Conservation (phyloP, 257 asterid species). For the Solanum clarkiae region DNA sequence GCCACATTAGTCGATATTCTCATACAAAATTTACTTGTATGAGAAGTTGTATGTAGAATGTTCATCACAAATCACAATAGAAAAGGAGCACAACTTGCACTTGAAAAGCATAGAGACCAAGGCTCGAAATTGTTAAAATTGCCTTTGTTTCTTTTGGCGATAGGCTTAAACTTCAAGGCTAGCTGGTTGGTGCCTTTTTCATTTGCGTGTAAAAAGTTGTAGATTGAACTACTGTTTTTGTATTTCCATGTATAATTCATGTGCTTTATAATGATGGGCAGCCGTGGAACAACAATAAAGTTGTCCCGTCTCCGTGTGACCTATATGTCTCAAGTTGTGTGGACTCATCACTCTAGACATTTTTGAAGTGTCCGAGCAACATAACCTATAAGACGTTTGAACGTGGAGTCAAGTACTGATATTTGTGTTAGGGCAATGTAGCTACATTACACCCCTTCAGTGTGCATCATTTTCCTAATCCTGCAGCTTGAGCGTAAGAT, state of each 20-base stretch:
- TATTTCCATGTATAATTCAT: no score
- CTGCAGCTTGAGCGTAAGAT: neutral
- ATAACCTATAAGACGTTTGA: no score
- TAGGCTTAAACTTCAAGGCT: neutral
- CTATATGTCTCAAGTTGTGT: no score
- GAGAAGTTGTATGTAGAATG: neutral
- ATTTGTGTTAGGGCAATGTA: neutral
- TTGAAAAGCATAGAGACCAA: neutral
- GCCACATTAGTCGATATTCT: conserved; percentile 26
- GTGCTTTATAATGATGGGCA: neutral
- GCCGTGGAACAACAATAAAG: neutral
- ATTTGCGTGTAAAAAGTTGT: no score
- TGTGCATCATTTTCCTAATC: neutral
- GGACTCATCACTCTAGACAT: no score
- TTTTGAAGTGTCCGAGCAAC: no score
- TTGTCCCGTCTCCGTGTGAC: no score
- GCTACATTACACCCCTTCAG: neutral
- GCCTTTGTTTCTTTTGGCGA: neutral
- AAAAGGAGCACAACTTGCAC: neutral
- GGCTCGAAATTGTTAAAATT: neutral
- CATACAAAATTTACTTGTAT: neutral
- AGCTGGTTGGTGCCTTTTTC: neutral
- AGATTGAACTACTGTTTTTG: no score
- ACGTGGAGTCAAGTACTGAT: neutral
- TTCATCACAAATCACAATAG: neutral